Conservation (phyloP, 805 yeast genomes). For the Vanderwaltozyma tropicalis region DNA sequence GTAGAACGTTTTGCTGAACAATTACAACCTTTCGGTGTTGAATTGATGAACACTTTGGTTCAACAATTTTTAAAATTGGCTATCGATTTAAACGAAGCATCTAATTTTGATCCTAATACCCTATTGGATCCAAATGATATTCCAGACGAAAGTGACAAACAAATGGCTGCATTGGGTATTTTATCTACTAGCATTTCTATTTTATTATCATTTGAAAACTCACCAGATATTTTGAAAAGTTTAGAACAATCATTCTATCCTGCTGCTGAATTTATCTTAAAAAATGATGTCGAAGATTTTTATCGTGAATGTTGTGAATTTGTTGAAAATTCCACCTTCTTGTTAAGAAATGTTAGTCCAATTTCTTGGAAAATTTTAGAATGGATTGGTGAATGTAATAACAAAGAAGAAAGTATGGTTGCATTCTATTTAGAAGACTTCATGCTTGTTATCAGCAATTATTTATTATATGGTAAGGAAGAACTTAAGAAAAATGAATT, state of each 20-base stretch:
- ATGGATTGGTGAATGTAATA: conserved; percentile 31
- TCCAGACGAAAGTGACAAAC: conserved; percentile 50
- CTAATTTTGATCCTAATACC: conserved; percentile 35
- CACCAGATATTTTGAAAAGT: conserved; percentile 50
- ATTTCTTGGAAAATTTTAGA: conserved; percentile 67
- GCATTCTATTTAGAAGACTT: conserved; percentile 66
- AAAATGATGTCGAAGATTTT: conserved; percentile 58
- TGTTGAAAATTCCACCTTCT: conserved; percentile 55
- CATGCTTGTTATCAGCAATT: conserved; percentile 63
- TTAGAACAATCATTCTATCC: conserved; percentile 64
- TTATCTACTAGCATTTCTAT: conserved; percentile 76
- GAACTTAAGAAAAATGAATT: conserved; percentile 38
- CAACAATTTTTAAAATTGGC: conserved; percentile 67
- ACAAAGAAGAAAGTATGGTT: conserved; percentile 39
- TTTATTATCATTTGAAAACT: conserved; percentile 70
- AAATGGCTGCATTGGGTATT: conserved; percentile 73
- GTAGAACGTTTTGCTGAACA: conserved; percentile 83
- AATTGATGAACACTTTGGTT: conserved; percentile 50
- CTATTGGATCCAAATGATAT: conserved; percentile 28
- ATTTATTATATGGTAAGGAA: conserved; percentile 48
- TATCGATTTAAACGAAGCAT: conserved; percentile 55
- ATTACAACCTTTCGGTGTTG: conserved; percentile 83
- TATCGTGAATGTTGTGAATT: conserved; percentile 69
- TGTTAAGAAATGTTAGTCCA: conserved; percentile 51
- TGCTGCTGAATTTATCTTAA: conserved; percentile 55